Base-by-base conservation (phyloP, 192 early-diverging fungal genomes). In the Phycomyces nitens region DNA sequence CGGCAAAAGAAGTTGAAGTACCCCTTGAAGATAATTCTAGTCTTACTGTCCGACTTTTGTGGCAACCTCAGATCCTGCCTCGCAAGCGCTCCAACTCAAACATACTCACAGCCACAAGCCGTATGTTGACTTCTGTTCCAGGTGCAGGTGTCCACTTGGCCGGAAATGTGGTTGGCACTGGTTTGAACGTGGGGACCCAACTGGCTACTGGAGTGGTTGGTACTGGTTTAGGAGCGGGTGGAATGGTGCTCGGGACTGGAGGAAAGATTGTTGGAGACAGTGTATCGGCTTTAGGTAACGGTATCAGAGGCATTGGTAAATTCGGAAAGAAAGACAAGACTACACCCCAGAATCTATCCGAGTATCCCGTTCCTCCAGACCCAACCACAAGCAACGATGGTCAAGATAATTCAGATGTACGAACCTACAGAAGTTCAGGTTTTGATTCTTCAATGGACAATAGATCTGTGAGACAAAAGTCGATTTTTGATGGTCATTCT, bases 71-170 rank as follows among this genome's bases (percentile, higher is more conserved):
- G 18, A 27, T 75, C n/a, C 43, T 75, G 23, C 62, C 73, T 11
- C 59, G 64, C 21, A 75, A 67, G 53, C 69, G 68, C 39, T 56
- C 54, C 14, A 53, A 49, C 18, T 70, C 73, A 10, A 53, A 59
- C 23, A n/a, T 66, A 5, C 52, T 68, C 3, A 42, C 62, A 6
- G 58, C 63, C 8, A 66, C 73, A 4, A 75, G 68, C 8, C 75
- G 44, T 75, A 82, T 61, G 68, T 80, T 59, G 65, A 82, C 78
- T 52, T 75, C 65, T 64, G 77, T 61, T 72, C 81, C 63, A 73
- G 78, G 51, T 69, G 73, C 83, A 9, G 78, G 74, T 7, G 72
- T 88, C 29, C 76, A 79, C 24, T 73, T 82, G 42, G 83, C 87
- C 50, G 81, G 82, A 65, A 81, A 77, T 3, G 81, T 83, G 4